Conservation (phyloP, 345 rosid species). For the Bretschneidera sinensis region DNA sequence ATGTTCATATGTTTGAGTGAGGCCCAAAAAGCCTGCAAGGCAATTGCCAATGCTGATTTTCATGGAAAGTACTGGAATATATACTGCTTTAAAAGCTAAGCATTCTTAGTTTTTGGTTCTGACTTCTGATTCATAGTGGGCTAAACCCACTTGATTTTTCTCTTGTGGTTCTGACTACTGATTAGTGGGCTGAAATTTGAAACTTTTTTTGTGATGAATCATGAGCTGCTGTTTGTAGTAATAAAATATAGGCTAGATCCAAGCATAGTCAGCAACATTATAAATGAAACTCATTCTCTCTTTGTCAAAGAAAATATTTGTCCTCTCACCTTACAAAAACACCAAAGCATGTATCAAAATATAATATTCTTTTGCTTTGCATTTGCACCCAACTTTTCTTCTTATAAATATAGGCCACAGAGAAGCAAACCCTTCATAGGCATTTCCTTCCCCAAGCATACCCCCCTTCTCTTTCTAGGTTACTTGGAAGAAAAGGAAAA, state of each 20-base stretch:
- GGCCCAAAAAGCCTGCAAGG: too few relatives aligned
- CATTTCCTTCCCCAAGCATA: background rate
- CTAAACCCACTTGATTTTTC: constrained; percentile 24
- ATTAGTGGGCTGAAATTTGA: constrained; percentile 23
- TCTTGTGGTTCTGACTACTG: constrained; percentile 10
- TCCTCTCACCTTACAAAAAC: constrained; percentile 20
- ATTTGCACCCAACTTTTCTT: constrained; percentile 12
- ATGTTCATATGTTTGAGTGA: too few relatives aligned
- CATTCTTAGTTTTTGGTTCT: constrained; percentile 23
- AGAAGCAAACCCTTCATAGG: background rate
- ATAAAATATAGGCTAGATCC: constrained; percentile 23
- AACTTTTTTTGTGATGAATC: background rate
- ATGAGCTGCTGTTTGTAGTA: constrained; percentile 10
- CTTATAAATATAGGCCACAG: constrained; percentile 44
- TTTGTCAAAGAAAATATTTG: constrained; percentile 31
- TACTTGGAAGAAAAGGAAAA: constrained; percentile 1
- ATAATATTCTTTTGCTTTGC: constrained; percentile 6
- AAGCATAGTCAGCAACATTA: constrained; percentile 32
- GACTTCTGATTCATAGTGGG: constrained; percentile 29
- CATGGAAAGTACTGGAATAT: too few relatives aligned
- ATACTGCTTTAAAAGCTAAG: constrained; percentile 14
- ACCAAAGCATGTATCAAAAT: constrained; percentile 8
- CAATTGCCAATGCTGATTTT: too few relatives aligned
- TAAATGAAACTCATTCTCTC: background rate
- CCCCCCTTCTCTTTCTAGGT: background rate